Evolutionary conservation across 768 basidiomycete species (phyloP).

Genomic region (Lentinula guzmanii): DNA sequence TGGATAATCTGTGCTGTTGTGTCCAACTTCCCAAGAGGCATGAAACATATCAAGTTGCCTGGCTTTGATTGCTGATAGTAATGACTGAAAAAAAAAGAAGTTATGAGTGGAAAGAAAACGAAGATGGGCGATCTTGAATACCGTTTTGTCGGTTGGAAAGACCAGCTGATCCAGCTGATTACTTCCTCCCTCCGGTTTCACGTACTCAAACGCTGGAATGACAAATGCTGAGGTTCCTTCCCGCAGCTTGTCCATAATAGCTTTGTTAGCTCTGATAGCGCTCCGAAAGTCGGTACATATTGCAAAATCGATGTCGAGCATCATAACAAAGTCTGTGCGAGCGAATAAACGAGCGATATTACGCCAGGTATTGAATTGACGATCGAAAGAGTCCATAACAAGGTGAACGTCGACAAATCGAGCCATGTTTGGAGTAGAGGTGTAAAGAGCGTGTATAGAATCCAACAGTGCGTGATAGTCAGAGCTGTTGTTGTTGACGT

Average conservation of each 20-base stretch:
- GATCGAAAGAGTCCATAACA: conserved; percentile 72
- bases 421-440: conserved; percentile 58
- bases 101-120: neutral
- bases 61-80: conserved; percentile 52
- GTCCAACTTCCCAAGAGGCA: conserved; percentile 69
- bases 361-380: conserved; percentile 88
- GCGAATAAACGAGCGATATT: conserved; percentile 83
- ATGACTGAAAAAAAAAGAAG: conserved; percentile 27
- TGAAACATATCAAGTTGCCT: conserved; percentile 72
- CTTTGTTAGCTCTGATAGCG: conserved; percentile 40
- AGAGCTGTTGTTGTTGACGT: conserved; percentile 50
- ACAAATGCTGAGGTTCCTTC: conserved; percentile 69
- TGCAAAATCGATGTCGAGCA: conserved; percentile 88
- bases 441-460: conserved; percentile 62
- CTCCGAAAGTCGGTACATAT: conserved; percentile 76
- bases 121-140: conserved; percentile 19
- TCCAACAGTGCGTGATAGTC: conserved; percentile 43
- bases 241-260: conserved; percentile 40
- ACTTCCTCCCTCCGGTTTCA: conserved; percentile 55
- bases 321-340: conserved; percentile 80
- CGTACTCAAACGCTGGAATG: conserved; percentile 81
- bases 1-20: conserved; percentile 75
- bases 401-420: conserved; percentile 80
- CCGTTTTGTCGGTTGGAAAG: conserved; percentile 65
- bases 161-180: conserved; percentile 35